Conservation (phyloP, 139 green algal genomes). For the Tetradesmus obliquus region DNA sequence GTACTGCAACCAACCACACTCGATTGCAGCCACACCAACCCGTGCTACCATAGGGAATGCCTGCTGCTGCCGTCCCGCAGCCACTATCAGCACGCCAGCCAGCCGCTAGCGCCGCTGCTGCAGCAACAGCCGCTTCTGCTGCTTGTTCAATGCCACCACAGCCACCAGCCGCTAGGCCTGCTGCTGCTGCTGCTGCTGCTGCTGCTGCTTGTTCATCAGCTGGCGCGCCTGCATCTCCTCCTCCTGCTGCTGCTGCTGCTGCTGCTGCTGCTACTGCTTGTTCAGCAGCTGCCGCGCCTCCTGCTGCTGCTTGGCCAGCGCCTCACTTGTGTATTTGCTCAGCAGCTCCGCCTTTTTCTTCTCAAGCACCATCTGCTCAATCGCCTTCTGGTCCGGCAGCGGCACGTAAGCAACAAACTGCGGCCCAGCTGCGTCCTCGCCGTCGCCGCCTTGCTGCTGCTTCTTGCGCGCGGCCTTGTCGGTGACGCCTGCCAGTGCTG, state of each 20-base stretch:
- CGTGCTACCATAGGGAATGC: no score
- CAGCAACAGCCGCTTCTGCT: no score
- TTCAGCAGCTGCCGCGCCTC: constrained; percentile 85
- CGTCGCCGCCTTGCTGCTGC: background rate
- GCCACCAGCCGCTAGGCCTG: no score
- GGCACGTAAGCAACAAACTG: constrained; percentile 95
- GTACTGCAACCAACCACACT: no score
- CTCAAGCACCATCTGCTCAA: constrained; percentile 91
- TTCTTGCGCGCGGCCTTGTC: constrained; percentile 11
- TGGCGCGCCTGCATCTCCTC: no score
- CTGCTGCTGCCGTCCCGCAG: no score
- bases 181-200: no score
- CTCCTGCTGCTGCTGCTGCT: background rate
- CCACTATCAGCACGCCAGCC: no score
- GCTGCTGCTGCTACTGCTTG: constrained; percentile 27
- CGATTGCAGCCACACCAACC: no score
- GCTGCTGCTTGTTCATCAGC: no score
- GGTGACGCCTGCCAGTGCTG: background rate
- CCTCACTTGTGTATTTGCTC: constrained; percentile 83
- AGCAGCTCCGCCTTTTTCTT: constrained; percentile 96
- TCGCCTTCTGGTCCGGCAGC: constrained; percentile 93
- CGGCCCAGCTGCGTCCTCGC: background rate
- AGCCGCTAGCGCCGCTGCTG: no score
- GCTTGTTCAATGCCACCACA: no score
- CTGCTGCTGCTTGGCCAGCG: constrained; percentile 80